Conservation (phyloP, 2,329 filamentous ascomycete species). For the Aspergillus fumigatiaffinis region DNA sequence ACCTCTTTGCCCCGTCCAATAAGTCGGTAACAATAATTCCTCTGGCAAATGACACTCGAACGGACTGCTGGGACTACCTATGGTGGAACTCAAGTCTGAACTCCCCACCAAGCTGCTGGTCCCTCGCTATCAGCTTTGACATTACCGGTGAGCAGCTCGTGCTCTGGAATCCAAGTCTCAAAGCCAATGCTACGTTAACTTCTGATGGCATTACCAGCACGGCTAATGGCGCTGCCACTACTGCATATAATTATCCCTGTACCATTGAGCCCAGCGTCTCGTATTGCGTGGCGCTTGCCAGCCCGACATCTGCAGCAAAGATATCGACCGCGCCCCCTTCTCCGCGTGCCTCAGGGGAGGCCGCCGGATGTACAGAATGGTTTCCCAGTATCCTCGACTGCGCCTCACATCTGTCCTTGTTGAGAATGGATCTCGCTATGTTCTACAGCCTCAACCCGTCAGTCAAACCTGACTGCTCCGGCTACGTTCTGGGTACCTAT, state of each 20-base stretch:
- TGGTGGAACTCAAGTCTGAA: neutral
- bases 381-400: neutral
- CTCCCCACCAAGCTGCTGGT: neutral
- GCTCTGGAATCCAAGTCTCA: neutral
- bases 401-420: neutral
- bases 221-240: no score
- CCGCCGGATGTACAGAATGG: neutral
- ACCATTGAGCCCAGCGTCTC: neutral
- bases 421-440: neutral
- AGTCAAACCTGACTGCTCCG: conserved; percentile 21
- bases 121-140: neutral
- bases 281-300: neutral
- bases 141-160: neutral
- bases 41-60: neutral
- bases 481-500: conserved; percentile 20
- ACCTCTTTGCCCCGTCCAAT: neutral
- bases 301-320: neutral
- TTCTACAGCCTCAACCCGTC: conserved; percentile 21
- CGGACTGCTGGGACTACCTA: neutral
- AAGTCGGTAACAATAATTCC: neutral
- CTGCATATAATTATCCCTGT: neutral
- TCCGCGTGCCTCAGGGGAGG: neutral
- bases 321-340: neutral
- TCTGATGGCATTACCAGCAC: neutral
- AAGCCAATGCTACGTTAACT: neutral